Evolutionary conservation across 2,329 filamentous ascomycete species (phyloP), one percentile per base, ranked within the genome.

Genomic region (Ceratocystis huliohia): DNA sequence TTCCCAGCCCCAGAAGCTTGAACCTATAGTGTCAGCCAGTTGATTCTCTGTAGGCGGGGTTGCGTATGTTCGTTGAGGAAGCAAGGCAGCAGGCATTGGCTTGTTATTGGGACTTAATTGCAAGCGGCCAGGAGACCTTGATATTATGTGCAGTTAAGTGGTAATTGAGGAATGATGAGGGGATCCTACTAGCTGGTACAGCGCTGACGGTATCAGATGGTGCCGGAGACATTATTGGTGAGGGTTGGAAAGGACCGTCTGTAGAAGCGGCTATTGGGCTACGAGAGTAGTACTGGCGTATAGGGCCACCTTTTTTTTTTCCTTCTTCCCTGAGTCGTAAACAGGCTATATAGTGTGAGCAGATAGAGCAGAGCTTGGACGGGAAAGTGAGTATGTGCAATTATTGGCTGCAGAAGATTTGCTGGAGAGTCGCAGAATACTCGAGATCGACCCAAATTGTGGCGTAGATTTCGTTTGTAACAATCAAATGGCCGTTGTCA

Each of bases 1-100:
- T 80, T 82, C 71, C 75, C 77, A 78, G 72, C 67, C 70, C 66
- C 65, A 67, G 69, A 66, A 46, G 65, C 65, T 65, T 61, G 41
- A 53, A 50, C 25, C 46, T 28, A 22, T 25, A 61, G 63, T 63
- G 69, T 73, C 59, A 73, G 72, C 37, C 37, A 33, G n/a, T 41
- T 22, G 61, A 28, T 25, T 63, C 61, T 63, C 37, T 46, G 17
- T 33, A 45, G 30, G 33, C 37, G 20, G 46, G 22, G 37, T 41
- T 15, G 64, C 30, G 45, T 28, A 20, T 37, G 22, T 59, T 28
- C 1, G 37, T 3, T 53, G 7, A 53, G 20, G 48, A 28, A 53
- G 48, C 28, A 59, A 17, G 56, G n/a, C n/a, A 59, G 56, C 2
- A 37, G 17, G 17, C 56, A 59, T 59, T 59, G 15, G 56, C 17